Percentiles rank a stretch among this genome's conserved stretches.
Evolutionary conservation across 495 filamentous ascomycete genomes (phyloP).

Genomic region (Tuber magnatum): DNA sequence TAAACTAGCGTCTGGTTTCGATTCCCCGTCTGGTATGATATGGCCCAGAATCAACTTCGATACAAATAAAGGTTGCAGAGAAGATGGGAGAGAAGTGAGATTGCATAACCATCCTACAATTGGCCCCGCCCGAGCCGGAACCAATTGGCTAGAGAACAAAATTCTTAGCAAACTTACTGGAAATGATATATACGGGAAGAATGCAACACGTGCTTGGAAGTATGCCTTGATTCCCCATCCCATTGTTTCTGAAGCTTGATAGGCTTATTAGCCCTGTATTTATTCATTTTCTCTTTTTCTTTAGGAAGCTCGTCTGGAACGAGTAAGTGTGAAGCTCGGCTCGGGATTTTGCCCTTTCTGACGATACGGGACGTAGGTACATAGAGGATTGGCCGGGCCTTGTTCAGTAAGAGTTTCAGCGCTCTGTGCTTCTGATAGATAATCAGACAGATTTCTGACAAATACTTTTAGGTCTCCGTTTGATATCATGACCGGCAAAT

Average conservation of each 20-base stretch:
- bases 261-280: not conserved
- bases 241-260: not conserved
- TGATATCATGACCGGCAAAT: slow-evolving; percentile 39
- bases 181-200: slow-evolving; percentile 29
- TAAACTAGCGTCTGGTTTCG: slow-evolving; percentile 39
- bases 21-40: slow-evolving; percentile 40
- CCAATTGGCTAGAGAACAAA: slow-evolving; percentile 40
- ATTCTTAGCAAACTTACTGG: slow-evolving; percentile 37
- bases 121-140: slow-evolving; percentile 38
- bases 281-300: not conserved
- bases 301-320: slow-evolving; percentile 39
- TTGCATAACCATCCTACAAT: slow-evolving; percentile 36
- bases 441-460: slow-evolving; percentile 16
- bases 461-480: slow-evolving; percentile 29
- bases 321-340: slow-evolving; percentile 17
- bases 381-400: slow-evolving; percentile 40
- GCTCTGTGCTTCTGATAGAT: not conserved
- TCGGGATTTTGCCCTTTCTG: not conserved
- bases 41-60: slow-evolving; percentile 41
- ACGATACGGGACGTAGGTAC: slow-evolving; percentile 19
- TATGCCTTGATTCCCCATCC: slow-evolving; percentile 15
- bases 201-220: slow-evolving; percentile 40
- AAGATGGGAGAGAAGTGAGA: slow-evolving; percentile 34
- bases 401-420: slow-evolving; percentile 31
- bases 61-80: slow-evolving; percentile 32